These are phyloP conservation scores for Ophiostoma quercus DNA, from an alignment of 2,329 filamentous ascomycete genomes.

Conservation along the genomic window DNA sequence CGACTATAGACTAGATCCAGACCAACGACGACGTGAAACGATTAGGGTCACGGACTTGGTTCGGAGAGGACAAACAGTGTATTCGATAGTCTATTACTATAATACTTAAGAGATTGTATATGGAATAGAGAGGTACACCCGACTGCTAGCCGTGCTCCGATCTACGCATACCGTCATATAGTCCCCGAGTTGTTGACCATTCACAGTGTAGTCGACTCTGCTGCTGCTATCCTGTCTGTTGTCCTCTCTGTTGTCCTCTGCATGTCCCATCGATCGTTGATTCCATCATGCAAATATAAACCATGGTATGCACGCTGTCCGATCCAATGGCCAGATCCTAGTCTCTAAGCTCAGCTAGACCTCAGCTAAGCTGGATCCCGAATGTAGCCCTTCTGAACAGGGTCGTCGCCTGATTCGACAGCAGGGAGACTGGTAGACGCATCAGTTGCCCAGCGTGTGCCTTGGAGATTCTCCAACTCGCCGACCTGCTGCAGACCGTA, in stretches of 20 bases:
- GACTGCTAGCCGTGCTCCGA: neutral
- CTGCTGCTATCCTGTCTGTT: neutral
- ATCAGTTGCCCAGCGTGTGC: too few species aligned
- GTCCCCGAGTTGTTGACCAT: neutral
- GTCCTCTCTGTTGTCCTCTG: too few species aligned
- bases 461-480: too few species aligned
- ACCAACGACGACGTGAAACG: neutral
- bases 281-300: neutral
- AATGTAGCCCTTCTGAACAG: neutral
- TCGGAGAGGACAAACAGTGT: neutral
- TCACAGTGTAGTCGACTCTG: neutral
- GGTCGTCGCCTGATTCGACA: neutral
- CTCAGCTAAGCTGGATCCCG: neutral
- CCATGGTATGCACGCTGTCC: neutral
- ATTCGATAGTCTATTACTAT: neutral
- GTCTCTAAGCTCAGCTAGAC: neutral
- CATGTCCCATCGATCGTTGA: neutral
- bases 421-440: neutral
- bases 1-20: neutral
- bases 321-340: neutral
- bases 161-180: neutral
- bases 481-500: neutral
- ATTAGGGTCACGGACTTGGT: conserved; percentile 14
- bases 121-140: neutral
- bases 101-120: neutral